These are phyloP conservation scores for Mrakia gelida DNA, from an alignment of 768 basidiomycete genomes.

Conservation along the genomic window DNA sequence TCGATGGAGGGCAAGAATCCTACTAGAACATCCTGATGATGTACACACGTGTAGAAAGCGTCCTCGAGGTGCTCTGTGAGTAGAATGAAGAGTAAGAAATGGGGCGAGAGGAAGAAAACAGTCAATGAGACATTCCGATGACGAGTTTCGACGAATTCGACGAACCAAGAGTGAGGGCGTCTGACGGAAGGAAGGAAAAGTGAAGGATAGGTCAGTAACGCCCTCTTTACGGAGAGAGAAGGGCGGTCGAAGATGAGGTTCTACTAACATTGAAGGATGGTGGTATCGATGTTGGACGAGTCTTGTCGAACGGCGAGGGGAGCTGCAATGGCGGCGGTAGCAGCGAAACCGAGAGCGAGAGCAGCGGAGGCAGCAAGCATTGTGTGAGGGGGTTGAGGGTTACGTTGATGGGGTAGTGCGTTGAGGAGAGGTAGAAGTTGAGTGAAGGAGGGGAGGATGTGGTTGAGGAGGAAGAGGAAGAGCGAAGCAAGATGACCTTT, in stretches of 20 bases:
- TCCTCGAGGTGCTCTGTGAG: conserved; percentile 19
- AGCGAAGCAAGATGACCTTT: no score
- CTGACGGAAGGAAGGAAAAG: neutral
- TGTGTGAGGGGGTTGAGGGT: neutral
- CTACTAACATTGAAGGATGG: conserved; percentile 11
- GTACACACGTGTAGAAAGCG: neutral
- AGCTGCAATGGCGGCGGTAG: neutral
- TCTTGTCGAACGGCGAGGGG: neutral
- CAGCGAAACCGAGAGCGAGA: neutral
- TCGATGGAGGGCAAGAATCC: neutral
- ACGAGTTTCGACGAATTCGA: neutral
- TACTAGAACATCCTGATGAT: neutral
- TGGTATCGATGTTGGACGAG: neutral
- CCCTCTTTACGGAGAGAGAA: no score
- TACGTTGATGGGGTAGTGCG: no score
- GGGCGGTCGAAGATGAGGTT: no score
- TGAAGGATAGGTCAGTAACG: no score
- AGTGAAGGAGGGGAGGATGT: no score
- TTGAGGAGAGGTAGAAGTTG: no score
- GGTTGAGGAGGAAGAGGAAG: no score
- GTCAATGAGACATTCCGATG: neutral
- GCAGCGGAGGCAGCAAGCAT: neutral
- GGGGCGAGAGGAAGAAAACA: no score
- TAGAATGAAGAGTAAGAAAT: neutral
- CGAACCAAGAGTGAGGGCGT: conserved; percentile 17